Evolutionary conservation across 129 eudicot species (phyloP).

Genomic region (Helianthus tuberosus): DNA sequence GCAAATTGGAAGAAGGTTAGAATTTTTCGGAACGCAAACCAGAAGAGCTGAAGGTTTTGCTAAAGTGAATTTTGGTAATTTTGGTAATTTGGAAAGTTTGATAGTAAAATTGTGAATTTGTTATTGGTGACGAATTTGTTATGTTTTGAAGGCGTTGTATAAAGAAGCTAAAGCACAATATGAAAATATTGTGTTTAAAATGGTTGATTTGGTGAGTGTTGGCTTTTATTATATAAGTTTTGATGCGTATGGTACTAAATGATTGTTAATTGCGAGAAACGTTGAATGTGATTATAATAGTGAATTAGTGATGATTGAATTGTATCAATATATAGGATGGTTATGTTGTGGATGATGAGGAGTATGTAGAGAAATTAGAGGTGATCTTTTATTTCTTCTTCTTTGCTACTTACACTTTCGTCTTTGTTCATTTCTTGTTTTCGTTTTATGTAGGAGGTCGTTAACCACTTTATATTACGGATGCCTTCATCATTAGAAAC

Average conservation of each 20-base stretch:
- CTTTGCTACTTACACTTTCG: slow-evolving; percentile 75
- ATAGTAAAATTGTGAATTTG: neutral
- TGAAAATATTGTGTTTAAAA: slow-evolving; percentile 71
- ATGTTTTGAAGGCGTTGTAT: slow-evolving; percentile 58
- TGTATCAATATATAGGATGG: slow-evolving; percentile 59
- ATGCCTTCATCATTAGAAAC: no score
- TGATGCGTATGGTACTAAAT: neutral
- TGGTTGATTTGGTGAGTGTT: slow-evolving; percentile 80
- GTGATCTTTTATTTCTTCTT: slow-evolving; percentile 79
- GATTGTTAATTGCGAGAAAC: neutral
- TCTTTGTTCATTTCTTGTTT: neutral
- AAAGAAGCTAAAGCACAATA: slow-evolving; percentile 94
- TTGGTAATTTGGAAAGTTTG: neutral
- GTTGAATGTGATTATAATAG: slow-evolving; percentile 9
- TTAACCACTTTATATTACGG: slow-evolving; percentile 12
- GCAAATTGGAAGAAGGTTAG: slow-evolving; percentile 62
- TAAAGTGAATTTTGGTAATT: slow-evolving; percentile 45
- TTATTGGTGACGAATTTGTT: neutral
- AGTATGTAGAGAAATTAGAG: no score
- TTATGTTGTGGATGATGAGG: slow-evolving; percentile 95
- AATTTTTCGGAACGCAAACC: slow-evolving; percentile 83
- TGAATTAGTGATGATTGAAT: neutral
- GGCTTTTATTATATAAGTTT: slow-evolving; percentile 4
- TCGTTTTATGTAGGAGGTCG: neutral
- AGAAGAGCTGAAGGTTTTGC: slow-evolving; percentile 99